A percentile compares a stretch with the other conserved stretches of the same genome.
These are phyloP conservation scores for Cucurbita ficifolia DNA, from an alignment of 306 rosid species.

Conservation along the genomic window DNA sequence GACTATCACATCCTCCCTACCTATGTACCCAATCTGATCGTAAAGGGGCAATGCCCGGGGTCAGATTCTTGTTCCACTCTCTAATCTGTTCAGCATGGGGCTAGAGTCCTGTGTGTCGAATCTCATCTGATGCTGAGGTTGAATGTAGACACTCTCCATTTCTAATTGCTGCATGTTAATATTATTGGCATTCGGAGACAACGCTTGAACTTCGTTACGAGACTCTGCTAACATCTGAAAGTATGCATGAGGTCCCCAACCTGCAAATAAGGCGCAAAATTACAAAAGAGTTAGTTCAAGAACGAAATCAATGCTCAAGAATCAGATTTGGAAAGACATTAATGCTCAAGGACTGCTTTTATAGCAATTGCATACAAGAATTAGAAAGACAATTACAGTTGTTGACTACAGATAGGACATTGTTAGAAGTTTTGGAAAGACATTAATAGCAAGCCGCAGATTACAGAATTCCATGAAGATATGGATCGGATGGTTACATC, in stretches of 20 bases:
- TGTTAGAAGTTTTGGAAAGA: neutral
- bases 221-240: conserved; percentile 13
- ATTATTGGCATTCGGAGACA: neutral
- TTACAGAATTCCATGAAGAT: neutral
- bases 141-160: neutral
- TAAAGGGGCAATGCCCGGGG: conserved; percentile 7
- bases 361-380: neutral
- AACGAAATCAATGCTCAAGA: neutral
- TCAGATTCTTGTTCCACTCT: conserved; percentile 33
- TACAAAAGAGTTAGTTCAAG: neutral
- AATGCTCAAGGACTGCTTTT: neutral
- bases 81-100: conserved; percentile 37
- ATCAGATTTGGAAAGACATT: too few relatives aligned
- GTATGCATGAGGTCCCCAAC: conserved; percentile 16
- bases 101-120: conserved; percentile 11
- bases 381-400: neutral
- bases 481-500: neutral
- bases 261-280: neutral
- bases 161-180: neutral
- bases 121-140: conserved; percentile 3
- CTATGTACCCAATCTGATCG: neutral
- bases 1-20: neutral
- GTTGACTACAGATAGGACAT: neutral
- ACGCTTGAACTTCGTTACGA: conserved; percentile 12
- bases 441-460: neutral